Conservation (phyloP, 352 stramenopile species). For the Phytophthora tentaculata region DNA sequence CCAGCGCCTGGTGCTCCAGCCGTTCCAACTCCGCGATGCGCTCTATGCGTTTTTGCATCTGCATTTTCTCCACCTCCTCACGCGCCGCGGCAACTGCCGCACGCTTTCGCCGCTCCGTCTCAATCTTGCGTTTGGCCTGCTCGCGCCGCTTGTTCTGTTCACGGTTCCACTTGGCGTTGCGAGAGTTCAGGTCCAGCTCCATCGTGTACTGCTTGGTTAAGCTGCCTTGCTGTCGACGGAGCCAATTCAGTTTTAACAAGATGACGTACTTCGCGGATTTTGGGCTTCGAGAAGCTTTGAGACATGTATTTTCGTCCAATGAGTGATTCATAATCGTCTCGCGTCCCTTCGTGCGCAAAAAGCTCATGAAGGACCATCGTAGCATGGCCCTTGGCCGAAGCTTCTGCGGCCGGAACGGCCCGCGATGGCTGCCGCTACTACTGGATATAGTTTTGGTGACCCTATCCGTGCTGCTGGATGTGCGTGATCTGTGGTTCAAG, state of each 20-base stretch:
- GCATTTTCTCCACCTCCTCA: conserved; percentile 48
- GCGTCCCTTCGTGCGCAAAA: conserved; percentile 30
- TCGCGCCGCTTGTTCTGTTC: conserved; percentile 70
- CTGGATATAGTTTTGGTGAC: conserved; percentile 39
- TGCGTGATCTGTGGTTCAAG: conserved; percentile 70
- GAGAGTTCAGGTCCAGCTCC: conserved; percentile 76
- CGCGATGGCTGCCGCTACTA: conserved; percentile 29
- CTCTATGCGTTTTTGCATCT: conserved; percentile 54
- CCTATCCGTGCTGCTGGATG: conserved; percentile 48
- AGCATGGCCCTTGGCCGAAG: conserved; percentile 10
- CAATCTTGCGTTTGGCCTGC: conserved; percentile 57
- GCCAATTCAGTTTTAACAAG: conserved; percentile 20
- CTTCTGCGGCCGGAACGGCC: conserved; percentile 1
- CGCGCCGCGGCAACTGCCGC: conserved; percentile 46
- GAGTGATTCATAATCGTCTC: conserved; percentile 21
- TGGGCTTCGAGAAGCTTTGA: background rate
- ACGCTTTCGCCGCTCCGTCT: conserved; percentile 63
- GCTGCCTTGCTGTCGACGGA: background rate
- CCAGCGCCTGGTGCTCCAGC: conserved; percentile 55
- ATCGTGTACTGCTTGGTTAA: conserved; percentile 27
- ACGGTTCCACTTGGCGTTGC: conserved; percentile 72
- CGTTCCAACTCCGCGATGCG: conserved; percentile 63
- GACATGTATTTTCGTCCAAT: conserved; percentile 17
- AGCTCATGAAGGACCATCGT: no score
- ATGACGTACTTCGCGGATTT: no score